These are phyloP conservation scores for Pyrenula aspistea DNA, from an alignment of 495 filamentous ascomycete species.

Conservation along the genomic window DNA sequence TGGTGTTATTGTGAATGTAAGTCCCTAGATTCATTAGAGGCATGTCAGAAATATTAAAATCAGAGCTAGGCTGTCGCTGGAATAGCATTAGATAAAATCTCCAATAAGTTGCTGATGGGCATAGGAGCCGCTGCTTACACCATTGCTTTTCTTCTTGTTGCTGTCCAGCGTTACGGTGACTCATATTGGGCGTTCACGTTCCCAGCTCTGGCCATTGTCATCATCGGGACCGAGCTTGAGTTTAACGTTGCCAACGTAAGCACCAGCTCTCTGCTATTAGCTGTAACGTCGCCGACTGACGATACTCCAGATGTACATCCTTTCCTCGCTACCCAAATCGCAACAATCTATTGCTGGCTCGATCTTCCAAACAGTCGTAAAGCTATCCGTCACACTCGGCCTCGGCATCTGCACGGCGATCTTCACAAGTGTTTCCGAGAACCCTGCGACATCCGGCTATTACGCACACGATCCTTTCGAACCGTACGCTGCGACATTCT, in stretches of 20 bases:
- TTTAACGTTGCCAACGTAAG: slow-evolving; percentile 53
- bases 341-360: slow-evolving; percentile 48
- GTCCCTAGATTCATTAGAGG: too few species aligned
- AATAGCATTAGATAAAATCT: slow-evolving; percentile 37
- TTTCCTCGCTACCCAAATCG: slow-evolving; percentile 78
- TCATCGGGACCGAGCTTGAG: slow-evolving; percentile 42
- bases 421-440: too few species aligned
- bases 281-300: too few species aligned
- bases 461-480: too few species aligned
- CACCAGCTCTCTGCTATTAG: too few species aligned
- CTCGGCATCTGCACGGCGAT: slow-evolving; percentile 16
- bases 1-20: slow-evolving; percentile 40
- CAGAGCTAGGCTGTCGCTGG: slow-evolving; percentile 47
- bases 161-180: slow-evolving; percentile 19
- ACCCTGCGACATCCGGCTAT: too few species aligned
- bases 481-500: neutral
- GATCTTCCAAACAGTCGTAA: slow-evolving; percentile 39
- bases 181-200: slow-evolving; percentile 47
- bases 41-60: too few species aligned
- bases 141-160: slow-evolving; percentile 40
- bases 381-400: slow-evolving; percentile 37
- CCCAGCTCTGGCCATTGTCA: slow-evolving; percentile 33
- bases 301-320: slow-evolving; percentile 56
- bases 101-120: slow-evolving; percentile 33
- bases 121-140: slow-evolving; percentile 29